Conservation (phyloP, 2,329 filamentous ascomycete species). For the Colletotrichum sp. region DNA sequence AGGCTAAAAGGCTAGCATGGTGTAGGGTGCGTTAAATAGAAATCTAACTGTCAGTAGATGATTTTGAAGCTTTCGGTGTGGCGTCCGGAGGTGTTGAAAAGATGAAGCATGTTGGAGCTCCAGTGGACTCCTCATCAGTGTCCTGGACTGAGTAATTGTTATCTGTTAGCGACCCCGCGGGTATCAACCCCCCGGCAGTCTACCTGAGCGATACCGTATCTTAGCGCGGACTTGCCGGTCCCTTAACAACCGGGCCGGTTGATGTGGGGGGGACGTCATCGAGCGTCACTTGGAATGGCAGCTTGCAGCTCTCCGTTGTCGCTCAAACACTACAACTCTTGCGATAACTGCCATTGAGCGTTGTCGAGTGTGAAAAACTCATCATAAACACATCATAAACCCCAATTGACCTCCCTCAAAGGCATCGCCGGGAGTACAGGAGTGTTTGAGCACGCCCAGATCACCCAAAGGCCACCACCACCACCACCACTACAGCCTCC, state of each 20-base stretch:
- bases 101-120: neutral
- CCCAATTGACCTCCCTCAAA: neutral
- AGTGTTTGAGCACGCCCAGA: neutral
- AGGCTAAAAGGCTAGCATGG: neutral
- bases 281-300: conserved; percentile 8
- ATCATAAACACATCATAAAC: neutral
- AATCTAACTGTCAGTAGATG: neutral
- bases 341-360: neutral
- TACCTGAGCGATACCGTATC: neutral
- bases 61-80: neutral
- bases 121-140: neutral
- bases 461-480: neutral
- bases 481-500: neutral
- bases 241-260: conserved; percentile 16
- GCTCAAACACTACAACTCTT: neutral
- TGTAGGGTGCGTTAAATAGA: neutral
- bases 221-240: conserved; percentile 2
- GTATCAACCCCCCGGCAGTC: neutral
- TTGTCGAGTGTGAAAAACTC: neutral
- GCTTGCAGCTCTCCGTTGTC: conserved; percentile 5
- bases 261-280: conserved; percentile 17
- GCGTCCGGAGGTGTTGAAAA: neutral
- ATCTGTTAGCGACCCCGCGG: neutral
- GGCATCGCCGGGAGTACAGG: neutral
- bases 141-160: neutral